Evolutionary conservation across 176 grass and related monocot genomes (phyloP).

Genomic region (Oryza coarctata): DNA sequence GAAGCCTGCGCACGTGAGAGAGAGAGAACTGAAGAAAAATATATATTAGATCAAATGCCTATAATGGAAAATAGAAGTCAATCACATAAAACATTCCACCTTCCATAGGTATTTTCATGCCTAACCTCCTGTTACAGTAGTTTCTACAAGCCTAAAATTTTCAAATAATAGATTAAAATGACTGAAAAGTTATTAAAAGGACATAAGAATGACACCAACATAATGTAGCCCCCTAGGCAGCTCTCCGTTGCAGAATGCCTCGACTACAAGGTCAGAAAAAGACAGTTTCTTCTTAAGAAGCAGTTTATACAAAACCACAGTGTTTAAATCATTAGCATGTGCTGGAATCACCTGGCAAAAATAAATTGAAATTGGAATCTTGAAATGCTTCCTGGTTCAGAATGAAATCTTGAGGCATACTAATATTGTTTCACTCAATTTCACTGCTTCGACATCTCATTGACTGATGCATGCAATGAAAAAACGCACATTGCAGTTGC

Average conservation of each 20-base stretch:
- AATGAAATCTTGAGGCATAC: background rate
- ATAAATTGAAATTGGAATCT: slow-evolving; percentile 10
- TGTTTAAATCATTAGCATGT: background rate
- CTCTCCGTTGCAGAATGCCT: background rate
- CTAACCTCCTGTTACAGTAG: slow-evolving; percentile 1
- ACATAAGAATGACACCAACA: background rate
- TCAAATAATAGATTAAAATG: background rate
- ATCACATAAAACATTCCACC: background rate
- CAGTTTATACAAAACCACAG: background rate
- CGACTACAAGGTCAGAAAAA: background rate
- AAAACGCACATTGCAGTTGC: background rate
- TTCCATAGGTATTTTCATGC: background rate
- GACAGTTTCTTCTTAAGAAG: background rate
- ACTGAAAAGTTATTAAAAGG: background rate
- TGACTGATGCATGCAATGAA: background rate
- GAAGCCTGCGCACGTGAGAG: background rate
- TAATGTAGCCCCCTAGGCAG: background rate
- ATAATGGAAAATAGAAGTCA: background rate
- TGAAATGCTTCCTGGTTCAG: background rate
- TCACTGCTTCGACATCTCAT: background rate
- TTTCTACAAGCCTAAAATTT: background rate
- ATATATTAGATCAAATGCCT: background rate
- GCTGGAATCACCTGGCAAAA: background rate
- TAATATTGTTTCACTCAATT: background rate
- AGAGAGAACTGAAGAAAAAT: background rate